Percentiles rank a stretch among this genome's conserved stretches.
Evolutionary conservation across 2,329 filamentous ascomycete genomes (phyloP).

Genomic region (Colletotrichum simmondsii): DNA sequence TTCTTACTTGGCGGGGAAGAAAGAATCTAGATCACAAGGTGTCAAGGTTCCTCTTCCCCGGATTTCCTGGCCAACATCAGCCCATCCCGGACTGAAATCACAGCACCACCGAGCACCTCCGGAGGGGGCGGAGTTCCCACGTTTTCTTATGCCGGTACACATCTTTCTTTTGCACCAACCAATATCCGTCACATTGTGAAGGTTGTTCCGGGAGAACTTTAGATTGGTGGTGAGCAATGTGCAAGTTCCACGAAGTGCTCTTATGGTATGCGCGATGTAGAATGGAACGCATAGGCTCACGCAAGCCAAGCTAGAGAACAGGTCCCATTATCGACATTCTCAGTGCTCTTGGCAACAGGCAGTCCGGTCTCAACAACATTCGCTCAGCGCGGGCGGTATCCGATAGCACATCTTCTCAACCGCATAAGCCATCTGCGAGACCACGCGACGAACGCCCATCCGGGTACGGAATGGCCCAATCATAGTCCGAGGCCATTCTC

Average conservation of each 20-base stretch:
- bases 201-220: neutral
- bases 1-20: neutral
- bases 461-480: neutral
- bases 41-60: neutral
- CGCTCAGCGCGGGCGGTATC: neutral
- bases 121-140: constrained; percentile 1
- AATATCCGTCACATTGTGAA: neutral
- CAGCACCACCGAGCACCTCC: neutral
- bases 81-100: constrained; percentile 18
- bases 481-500: neutral
- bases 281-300: neutral
- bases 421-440: neutral
- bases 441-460: constrained; percentile 14
- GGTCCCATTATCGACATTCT: neutral
- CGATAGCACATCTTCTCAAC: neutral
- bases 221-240: neutral
- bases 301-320: neutral
- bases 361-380: constrained; percentile 1
- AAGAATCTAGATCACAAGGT: neutral
- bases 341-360: neutral
- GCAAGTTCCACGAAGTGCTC: neutral
- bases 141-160: neutral
- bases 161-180: constrained; percentile 2
- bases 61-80: neutral
- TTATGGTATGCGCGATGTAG: neutral